A percentile compares a stretch with the other conserved stretches of the same genome.
Conservation (phyloP, 2,329 filamentous ascomycete species). For the Coleophoma eucalyptorum region DNA sequence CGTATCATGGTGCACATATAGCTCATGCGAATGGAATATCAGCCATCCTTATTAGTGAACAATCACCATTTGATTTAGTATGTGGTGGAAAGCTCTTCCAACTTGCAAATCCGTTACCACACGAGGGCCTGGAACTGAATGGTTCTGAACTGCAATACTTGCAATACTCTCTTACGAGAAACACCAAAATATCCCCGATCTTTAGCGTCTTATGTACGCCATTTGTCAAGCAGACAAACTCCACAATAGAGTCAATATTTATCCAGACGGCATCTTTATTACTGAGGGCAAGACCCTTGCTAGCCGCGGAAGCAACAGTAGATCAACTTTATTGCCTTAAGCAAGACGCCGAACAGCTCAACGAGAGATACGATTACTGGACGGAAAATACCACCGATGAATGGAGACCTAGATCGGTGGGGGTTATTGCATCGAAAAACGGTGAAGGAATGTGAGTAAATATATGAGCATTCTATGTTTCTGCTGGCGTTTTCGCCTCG, state of each 20-base stretch:
- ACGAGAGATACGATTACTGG: slow-evolving; percentile 1
- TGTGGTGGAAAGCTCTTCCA: neutral
- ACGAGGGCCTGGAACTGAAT: slow-evolving; percentile 1
- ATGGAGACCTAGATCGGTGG: slow-evolving; percentile 1
- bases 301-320: neutral
- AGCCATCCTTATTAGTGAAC: slow-evolving; percentile 2
- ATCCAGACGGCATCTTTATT: neutral
- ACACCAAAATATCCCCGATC: neutral
- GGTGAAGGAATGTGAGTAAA: neutral
- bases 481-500: neutral
- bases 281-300: neutral
- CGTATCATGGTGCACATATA: slow-evolving; percentile 3
- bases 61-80: slow-evolving; percentile 1
- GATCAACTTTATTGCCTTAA: neutral
- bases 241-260: neutral
- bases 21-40: slow-evolving; percentile 11
- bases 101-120: neutral
- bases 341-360: neutral
- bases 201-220: neutral
- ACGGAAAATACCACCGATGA: neutral
- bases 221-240: neutral
- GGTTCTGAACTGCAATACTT: neutral
- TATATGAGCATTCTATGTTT: neutral
- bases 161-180: neutral
- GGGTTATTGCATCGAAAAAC: neutral